Conservation (phyloP, 139 green algal genomes). For the Diplosphaera chodatii region DNA sequence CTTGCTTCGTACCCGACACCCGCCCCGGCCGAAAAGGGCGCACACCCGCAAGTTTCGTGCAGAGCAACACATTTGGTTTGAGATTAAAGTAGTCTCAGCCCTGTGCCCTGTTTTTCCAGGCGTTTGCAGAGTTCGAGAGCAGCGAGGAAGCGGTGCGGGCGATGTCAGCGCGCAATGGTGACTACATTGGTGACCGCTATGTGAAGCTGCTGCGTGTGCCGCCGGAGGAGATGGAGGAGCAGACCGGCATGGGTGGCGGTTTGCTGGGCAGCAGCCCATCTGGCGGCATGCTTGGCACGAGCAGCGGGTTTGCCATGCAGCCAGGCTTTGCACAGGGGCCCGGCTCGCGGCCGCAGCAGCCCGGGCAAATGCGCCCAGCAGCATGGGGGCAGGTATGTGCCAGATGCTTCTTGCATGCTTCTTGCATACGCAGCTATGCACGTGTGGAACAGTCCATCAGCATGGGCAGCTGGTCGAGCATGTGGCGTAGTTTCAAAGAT, state of each 20-base stretch:
- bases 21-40: too few relatives aligned
- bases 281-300: too few relatives aligned
- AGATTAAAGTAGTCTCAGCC: neutral
- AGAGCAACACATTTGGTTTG: too few relatives aligned
- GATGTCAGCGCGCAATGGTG: slow-evolving; percentile 48
- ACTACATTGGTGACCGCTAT: slow-evolving; percentile 64
- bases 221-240: slow-evolving; percentile 59
- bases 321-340: too few relatives aligned
- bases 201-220: slow-evolving; percentile 61
- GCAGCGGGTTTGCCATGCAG: neutral
- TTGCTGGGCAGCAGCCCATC: neutral
- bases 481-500: too few relatives aligned
- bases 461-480: too few relatives aligned
- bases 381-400: neutral
- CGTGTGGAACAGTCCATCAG: too few relatives aligned
- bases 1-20: neutral
- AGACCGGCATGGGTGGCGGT: slow-evolving; percentile 14
- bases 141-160: slow-evolving; percentile 44
- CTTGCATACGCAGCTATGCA: too few relatives aligned
- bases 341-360: slow-evolving; percentile 9
- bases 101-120: slow-evolving; percentile 20
- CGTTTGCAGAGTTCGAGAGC: slow-evolving; percentile 48
- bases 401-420: too few relatives aligned
- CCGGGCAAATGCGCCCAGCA: neutral
- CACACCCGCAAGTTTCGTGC: too few relatives aligned